phyloP scores from a whole-genome alignment of 1,139 yeast genomes.

The Geotrichum siamense region DNA sequence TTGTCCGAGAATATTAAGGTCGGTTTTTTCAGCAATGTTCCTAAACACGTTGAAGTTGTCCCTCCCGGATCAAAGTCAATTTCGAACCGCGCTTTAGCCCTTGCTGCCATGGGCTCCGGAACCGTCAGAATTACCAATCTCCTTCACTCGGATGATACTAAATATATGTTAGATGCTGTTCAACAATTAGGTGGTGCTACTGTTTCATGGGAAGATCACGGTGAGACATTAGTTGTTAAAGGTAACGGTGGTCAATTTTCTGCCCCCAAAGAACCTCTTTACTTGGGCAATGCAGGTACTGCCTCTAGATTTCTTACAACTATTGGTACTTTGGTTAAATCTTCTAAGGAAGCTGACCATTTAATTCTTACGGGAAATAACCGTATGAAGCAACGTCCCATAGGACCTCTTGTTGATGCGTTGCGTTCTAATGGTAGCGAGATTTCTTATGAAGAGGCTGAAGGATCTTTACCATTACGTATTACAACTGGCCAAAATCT shows the following conservation, averaged over 20 bases:
- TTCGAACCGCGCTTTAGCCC: constrained; percentile 84
- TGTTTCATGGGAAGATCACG: constrained; percentile 68
- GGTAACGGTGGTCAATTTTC: constrained; percentile 79
- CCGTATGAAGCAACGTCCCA: constrained; percentile 97
- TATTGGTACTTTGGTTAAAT: constrained; percentile 68
- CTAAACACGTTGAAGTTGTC: constrained; percentile 44
- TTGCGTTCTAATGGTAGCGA: constrained; percentile 69
- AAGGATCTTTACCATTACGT: constrained; percentile 82
- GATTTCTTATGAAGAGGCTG: constrained; percentile 60
- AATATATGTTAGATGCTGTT: constrained; percentile 88
- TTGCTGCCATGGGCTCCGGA: constrained; percentile 89
- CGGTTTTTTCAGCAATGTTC: constrained; percentile 36
- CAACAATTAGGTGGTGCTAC: constrained; percentile 72
- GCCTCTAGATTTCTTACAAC: constrained; percentile 93
- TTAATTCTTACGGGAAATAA: constrained; percentile 85
- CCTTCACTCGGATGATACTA: constrained; percentile 91
- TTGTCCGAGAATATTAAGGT: constrained; percentile 79
- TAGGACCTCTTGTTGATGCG: constrained; percentile 93
- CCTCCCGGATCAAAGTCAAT: constrained; percentile 99
- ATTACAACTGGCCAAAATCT: constrained; percentile 65
- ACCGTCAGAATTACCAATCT: constrained; percentile 75
- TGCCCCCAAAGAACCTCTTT: constrained; percentile 58
- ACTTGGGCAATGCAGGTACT: constrained; percentile 96
- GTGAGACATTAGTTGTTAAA: constrained; percentile 76
- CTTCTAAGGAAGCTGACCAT: constrained; percentile 38